Base-by-base conservation (phyloP, 2,329 filamentous ascomycete genomes). In the Colletotrichum euphorbiae region DNA sequence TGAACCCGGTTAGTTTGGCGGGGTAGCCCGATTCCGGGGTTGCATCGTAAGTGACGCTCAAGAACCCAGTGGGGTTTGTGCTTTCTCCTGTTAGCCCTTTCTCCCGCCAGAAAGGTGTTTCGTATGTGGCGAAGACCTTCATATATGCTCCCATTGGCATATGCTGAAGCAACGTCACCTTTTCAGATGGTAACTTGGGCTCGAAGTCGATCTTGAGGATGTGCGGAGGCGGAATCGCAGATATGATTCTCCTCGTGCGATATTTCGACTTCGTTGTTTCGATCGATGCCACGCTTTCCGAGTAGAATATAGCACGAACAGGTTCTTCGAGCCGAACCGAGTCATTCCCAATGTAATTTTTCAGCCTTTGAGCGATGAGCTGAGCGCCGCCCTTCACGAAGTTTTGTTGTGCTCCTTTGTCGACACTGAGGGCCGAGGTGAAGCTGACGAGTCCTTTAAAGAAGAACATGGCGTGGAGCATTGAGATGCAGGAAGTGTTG, bases 401-500 rank as follows among this genome's bases (percentile, higher is more conserved):
- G 38, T 69, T 21, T 7, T 60, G 48, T 45, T 72, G 71, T 13
- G 59, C 55, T 15, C 71, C 69, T 5, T 64, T 56, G 21, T 62
- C 51, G 3, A 36, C 19, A 17, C 60, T 69, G 19, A 61, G 36
- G 12, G 55, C 52, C 3, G 54, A 58, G 4, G 45, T 60, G 7
- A 71, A 42, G 38, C 43, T 64, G 11, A 60, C 66, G 3, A 40
- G 33, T 15, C 54, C 54, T 19, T 45, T 63, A 56, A 67, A 72
- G 36, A 51, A 68, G 61, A 64, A 67, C 50, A 71, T 45, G 50
- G 70, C 70, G 17, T 72, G 60, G 3, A 70, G 65, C 68, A 70
- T 64, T 3, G 64, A 69, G 4, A 70, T 43, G 48, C 60, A 63
- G 3, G 65, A 64, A 3, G 61, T 60, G 36, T 62, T 63, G 36